A percentile compares a stretch with the other conserved stretches of the same genome.
Conservation (phyloP, 75 land plant species). For the Cupressus sempervirens region DNA sequence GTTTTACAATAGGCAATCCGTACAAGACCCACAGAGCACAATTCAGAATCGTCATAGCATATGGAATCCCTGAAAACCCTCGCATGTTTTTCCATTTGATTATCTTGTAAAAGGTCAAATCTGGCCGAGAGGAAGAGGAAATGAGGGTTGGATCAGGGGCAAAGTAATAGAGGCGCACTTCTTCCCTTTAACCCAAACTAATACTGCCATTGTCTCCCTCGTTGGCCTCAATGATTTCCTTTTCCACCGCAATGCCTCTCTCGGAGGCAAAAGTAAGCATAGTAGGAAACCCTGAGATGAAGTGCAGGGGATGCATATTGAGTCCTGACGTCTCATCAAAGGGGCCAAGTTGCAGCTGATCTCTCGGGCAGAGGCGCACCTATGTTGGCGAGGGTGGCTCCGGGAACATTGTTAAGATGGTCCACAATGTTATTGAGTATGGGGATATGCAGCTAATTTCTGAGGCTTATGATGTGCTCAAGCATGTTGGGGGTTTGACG, state of each 20-base stretch:
- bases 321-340: slow-evolving; percentile 22
- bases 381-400: slow-evolving; percentile 46
- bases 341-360: slow-evolving; percentile 34
- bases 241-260: slow-evolving; percentile 26
- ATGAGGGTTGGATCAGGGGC: slow-evolving; percentile 30
- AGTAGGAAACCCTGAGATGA: slow-evolving; percentile 28
- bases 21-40: no score
- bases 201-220: slow-evolving; percentile 37
- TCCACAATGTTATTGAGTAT: slow-evolving; percentile 54
- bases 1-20: no score
- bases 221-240: slow-evolving; percentile 30
- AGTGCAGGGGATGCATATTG: slow-evolving; percentile 32
- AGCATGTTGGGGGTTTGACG: slow-evolving; percentile 34
- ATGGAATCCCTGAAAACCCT: no score
- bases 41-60: no score
- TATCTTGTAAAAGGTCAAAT: no score
- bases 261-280: slow-evolving; percentile 30
- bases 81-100: no score
- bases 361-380: slow-evolving; percentile 34
- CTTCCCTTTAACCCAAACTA: slow-evolving; percentile 12
- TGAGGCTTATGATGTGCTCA: slow-evolving; percentile 48
- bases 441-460: slow-evolving; percentile 60
- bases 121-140: no score
- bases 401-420: slow-evolving; percentile 51
- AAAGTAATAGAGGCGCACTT: slow-evolving; percentile 34